A percentile compares a stretch with the other conserved stretches of the same genome.
Evolutionary conservation across 331 rosid species (phyloP).

Genomic region (Cydonia oblonga): DNA sequence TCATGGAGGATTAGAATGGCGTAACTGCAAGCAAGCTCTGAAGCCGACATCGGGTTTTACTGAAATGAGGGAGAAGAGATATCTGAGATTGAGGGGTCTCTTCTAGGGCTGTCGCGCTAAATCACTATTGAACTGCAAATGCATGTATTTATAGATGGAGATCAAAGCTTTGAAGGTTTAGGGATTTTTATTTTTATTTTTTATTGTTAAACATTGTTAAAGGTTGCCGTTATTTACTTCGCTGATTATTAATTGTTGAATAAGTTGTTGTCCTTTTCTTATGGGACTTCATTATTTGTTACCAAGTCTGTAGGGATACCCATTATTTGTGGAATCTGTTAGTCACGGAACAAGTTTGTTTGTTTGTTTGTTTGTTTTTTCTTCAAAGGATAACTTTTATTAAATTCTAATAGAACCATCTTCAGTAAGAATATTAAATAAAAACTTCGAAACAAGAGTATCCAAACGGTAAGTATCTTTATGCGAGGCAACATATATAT

Average conservation of each 20-base stretch:
- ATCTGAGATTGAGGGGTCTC: neutral
- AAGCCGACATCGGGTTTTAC: slow-evolving; percentile 30
- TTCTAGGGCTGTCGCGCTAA: neutral
- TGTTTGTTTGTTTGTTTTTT: neutral
- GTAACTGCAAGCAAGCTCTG: slow-evolving; percentile 53
- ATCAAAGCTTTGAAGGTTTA: neutral
- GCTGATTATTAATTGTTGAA: too few relatives aligned
- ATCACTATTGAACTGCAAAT: neutral
- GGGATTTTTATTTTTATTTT: neutral
- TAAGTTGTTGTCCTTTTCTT: neutral
- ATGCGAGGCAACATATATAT: too few relatives aligned
- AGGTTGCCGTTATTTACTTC: neutral
- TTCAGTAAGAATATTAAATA: too few relatives aligned
- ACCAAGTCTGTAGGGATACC: neutral
- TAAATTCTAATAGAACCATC: too few relatives aligned
- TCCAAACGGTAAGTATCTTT: too few relatives aligned
- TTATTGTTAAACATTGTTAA: neutral
- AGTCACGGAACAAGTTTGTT: neutral
- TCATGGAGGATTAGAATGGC: slow-evolving; percentile 61
- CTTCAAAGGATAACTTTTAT: too few relatives aligned
- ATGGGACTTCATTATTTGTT: neutral
- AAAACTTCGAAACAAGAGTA: too few relatives aligned
- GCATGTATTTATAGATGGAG: neutral
- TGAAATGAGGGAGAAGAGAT: neutral
- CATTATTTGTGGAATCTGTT: neutral